Conservation (phyloP, 352 stramenopile genomes). For the Phytophthora pseudosyringae region DNA sequence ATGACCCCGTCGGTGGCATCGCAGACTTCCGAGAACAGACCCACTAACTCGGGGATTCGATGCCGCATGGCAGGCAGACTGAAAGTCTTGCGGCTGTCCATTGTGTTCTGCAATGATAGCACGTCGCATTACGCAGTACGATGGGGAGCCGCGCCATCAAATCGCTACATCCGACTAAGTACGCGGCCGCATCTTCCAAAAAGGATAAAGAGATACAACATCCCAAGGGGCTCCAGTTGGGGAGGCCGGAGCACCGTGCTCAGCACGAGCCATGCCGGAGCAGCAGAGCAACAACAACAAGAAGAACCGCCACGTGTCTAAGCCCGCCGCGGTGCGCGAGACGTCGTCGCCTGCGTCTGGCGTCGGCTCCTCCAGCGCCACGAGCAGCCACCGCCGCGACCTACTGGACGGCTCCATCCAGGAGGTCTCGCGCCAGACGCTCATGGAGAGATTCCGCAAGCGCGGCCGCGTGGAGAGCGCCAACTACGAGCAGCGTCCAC, state of each 20-base stretch:
- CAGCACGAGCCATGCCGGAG: slow-evolving; percentile 19
- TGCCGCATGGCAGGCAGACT: too few relatives aligned
- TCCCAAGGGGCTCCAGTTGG: background rate
- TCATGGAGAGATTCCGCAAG: slow-evolving; percentile 64
- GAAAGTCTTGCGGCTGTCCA: too few relatives aligned
- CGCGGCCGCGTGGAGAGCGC: slow-evolving; percentile 73
- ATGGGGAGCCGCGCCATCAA: too few relatives aligned
- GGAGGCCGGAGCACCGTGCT: background rate
- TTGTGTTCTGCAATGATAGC: too few relatives aligned
- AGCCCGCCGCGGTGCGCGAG: slow-evolving; percentile 26
- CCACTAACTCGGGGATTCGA: too few relatives aligned
- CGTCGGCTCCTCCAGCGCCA: background rate
- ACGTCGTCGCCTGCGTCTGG: slow-evolving; percentile 12
- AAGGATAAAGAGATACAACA: background rate
- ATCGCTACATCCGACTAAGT: too few relatives aligned
- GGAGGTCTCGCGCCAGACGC: slow-evolving; percentile 38
- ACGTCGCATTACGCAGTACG: too few relatives aligned
- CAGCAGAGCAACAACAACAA: slow-evolving; percentile 21
- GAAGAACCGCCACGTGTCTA: slow-evolving; percentile 42
- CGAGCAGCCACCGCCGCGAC: slow-evolving; percentile 31
- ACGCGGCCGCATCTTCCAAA: too few relatives aligned
- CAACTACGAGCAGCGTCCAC: slow-evolving; percentile 41
- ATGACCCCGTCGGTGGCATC: too few relatives aligned
- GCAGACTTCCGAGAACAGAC: too few relatives aligned
- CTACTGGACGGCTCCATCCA: slow-evolving; percentile 38